Conservation (phyloP, 2,329 filamentous ascomycete species). For the Immersiporthe knoxdaviesiana region DNA sequence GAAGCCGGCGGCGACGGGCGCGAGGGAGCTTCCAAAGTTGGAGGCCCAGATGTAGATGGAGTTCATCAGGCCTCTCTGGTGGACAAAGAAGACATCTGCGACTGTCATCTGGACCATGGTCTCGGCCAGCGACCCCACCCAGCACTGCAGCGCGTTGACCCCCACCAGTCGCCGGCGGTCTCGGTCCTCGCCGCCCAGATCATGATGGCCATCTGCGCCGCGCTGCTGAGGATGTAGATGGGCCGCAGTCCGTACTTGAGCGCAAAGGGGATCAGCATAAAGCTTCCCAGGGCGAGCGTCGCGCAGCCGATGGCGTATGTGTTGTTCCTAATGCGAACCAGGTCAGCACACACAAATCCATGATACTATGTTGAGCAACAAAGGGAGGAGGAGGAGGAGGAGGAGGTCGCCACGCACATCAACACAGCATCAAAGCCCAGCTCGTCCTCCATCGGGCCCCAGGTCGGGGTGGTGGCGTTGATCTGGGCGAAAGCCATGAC, state of each 20-base stretch:
- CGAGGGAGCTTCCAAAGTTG: slow-evolving; percentile 36
- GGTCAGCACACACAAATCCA: too few species aligned
- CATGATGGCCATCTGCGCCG: slow-evolving; percentile 41
- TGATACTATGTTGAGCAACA: too few species aligned
- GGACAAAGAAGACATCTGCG: slow-evolving; percentile 52
- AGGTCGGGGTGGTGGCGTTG: slow-evolving; percentile 34
- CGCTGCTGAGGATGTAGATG: slow-evolving; percentile 48
- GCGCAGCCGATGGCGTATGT: slow-evolving; percentile 49
- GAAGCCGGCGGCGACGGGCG: slow-evolving; percentile 29
- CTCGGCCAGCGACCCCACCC: slow-evolving; percentile 48
- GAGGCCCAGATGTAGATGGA: slow-evolving; percentile 47
- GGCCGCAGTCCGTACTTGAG: slow-evolving; percentile 51
- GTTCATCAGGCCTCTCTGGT: slow-evolving; percentile 52
- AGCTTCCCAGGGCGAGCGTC: slow-evolving; percentile 44
- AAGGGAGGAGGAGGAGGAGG: too few species aligned
- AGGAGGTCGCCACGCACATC: slow-evolving; percentile 32
- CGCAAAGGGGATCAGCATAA: slow-evolving; percentile 50
- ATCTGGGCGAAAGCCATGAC: slow-evolving; percentile 29
- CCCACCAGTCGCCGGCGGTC: slow-evolving; percentile 47
- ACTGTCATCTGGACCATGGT: slow-evolving; percentile 51
- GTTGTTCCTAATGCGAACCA: slow-evolving; percentile 39
- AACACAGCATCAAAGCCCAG: slow-evolving; percentile 41
- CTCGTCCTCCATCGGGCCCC: slow-evolving; percentile 44
- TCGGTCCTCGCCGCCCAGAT: slow-evolving; percentile 48
- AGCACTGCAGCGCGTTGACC: slow-evolving; percentile 48